Percentiles rank a stretch among this genome's conserved stretches.
Evolutionary conservation across 306 rosid species (phyloP).

Genomic region (Prinsepia uniflora): DNA sequence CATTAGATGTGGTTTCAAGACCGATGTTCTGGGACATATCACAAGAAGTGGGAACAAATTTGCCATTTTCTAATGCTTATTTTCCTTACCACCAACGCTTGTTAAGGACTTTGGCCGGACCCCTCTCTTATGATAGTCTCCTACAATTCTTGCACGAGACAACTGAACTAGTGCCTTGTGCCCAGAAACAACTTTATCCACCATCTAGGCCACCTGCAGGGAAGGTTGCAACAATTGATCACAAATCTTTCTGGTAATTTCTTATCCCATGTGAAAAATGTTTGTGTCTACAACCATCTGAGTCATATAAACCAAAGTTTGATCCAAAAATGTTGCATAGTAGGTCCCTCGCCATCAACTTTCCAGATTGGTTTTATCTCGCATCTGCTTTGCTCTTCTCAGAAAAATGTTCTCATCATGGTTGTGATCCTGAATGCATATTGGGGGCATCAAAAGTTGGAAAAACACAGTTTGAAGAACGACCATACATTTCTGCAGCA

Average conservation of each 20-base stretch:
- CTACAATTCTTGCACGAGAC: constrained; percentile 12
- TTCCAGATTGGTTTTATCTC: constrained; percentile 38
- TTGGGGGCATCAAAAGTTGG: constrained; percentile 13
- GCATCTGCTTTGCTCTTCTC: constrained; percentile 39
- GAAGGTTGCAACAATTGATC: constrained; percentile 22
- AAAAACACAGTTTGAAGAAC: constrained; percentile 13
- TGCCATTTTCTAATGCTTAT: constrained; percentile 35
- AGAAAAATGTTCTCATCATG: constrained; percentile 7
- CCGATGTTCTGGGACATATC: constrained; percentile 36
- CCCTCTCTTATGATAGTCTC: constrained; percentile 23
- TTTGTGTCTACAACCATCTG: constrained; percentile 15
- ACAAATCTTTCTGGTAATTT: constrained; percentile 42
- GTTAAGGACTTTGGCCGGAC: constrained; percentile 34
- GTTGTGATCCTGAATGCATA: constrained; percentile 12
- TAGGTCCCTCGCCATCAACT: constrained; percentile 45
- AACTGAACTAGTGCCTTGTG: constrained; percentile 9
- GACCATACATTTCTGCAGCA: constrained; percentile 25
- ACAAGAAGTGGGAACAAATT: constrained; percentile 31
- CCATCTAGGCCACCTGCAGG: constrained; percentile 10
- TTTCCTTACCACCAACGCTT: constrained; percentile 30
- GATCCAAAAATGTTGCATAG: constrained; percentile 16
- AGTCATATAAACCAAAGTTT: constrained; percentile 5
- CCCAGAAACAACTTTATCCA: constrained; percentile 5
- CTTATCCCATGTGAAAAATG: constrained; percentile 14
- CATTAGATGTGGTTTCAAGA: constrained; percentile 31